Conservation (phyloP, 2,329 filamentous ascomycete genomes). For the Pestalotiopsis sp. region DNA sequence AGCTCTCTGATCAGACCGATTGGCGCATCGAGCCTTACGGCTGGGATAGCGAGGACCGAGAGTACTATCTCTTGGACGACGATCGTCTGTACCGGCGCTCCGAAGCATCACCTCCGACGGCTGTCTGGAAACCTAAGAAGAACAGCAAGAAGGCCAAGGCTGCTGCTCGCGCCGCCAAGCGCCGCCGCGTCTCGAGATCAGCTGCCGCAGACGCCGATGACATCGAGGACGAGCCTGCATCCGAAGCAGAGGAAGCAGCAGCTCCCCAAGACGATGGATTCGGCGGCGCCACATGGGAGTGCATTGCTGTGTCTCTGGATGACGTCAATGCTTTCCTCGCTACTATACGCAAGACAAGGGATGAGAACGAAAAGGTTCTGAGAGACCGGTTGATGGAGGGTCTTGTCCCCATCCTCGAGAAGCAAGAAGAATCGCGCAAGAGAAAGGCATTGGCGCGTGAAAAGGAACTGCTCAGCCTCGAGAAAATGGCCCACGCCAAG, state of each 20-base stretch:
- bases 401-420: conserved; percentile 81
- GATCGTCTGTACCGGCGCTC: conserved; percentile 88
- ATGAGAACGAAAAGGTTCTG: conserved; percentile 82
- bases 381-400: conserved; percentile 72
- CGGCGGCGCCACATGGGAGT: conserved; percentile 85
- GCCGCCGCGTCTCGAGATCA: conserved; percentile 57
- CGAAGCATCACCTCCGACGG: conserved; percentile 65
- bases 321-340: conserved; percentile 75
- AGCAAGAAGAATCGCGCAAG: conserved; percentile 73
- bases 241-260: conserved; percentile 26
- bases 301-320: conserved; percentile 76
- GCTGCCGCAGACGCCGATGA: conserved; percentile 41
- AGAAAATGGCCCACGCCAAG: conserved; percentile 92
- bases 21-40: conserved; percentile 85
- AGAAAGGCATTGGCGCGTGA: conserved; percentile 67
- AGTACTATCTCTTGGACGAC: conserved; percentile 90
- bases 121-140: conserved; percentile 59
- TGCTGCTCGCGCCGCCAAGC: conserved; percentile 68
- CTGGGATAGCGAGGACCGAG: conserved; percentile 84
- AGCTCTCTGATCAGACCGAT: conserved; percentile 75
- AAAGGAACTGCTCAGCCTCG: conserved; percentile 76
- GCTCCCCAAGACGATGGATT: conserved; percentile 60
- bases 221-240: conserved; percentile 33
- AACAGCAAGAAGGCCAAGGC: conserved; percentile 67
- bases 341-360: conserved; percentile 71